Percentiles rank a stretch among this genome's conserved stretches.
Evolutionary conservation across 495 filamentous ascomycete genomes (phyloP).

Genomic region (Podospora bellae-mahoneyi): DNA sequence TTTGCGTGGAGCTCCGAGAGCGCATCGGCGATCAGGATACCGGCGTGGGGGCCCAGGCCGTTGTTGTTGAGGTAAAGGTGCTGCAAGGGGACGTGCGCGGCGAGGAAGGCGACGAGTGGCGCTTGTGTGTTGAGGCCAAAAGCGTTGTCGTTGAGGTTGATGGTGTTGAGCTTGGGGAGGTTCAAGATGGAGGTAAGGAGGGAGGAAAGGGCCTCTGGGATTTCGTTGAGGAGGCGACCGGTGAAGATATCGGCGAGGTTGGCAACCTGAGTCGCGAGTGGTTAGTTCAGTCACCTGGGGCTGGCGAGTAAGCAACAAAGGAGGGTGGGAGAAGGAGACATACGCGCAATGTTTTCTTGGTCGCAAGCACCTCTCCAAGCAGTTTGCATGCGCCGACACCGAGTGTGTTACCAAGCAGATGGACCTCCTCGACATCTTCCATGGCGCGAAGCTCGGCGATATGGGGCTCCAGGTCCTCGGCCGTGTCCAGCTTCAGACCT

Average conservation of each 20-base stretch:
- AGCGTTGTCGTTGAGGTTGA: conserved; percentile 96
- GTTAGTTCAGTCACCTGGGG: conserved; percentile 22
- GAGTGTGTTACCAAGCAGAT: conserved; percentile 83
- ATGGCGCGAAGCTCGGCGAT: conserved; percentile 68
- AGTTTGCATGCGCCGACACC: conserved; percentile 82
- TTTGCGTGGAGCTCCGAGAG: conserved; percentile 72
- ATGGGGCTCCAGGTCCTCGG: conserved; percentile 80
- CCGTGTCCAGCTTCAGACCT: conserved; percentile 84
- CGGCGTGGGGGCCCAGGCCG: conserved; percentile 88
- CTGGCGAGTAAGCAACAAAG: not conserved
- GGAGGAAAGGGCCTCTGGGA: conserved; percentile 79
- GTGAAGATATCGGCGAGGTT: conserved; percentile 98
- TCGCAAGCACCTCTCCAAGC: conserved; percentile 72
- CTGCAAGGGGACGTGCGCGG: conserved; percentile 77
- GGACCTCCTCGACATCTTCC: conserved; percentile 76
- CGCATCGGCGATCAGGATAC: conserved; percentile 75
- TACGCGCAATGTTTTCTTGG: conserved; percentile 75
- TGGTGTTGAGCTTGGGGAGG: conserved; percentile 76
- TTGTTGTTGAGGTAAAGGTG: conserved; percentile 97
- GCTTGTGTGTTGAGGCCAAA: conserved; percentile 91
- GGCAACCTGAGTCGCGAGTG: conserved; percentile 53
- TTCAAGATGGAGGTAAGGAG: conserved; percentile 83
- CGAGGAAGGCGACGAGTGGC: conserved; percentile 80
- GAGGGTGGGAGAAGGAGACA: conserved; percentile 11
- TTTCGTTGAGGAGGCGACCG: conserved; percentile 86